Conservation (phyloP, 129 eudicot species). For the Flaveria brownii region DNA sequence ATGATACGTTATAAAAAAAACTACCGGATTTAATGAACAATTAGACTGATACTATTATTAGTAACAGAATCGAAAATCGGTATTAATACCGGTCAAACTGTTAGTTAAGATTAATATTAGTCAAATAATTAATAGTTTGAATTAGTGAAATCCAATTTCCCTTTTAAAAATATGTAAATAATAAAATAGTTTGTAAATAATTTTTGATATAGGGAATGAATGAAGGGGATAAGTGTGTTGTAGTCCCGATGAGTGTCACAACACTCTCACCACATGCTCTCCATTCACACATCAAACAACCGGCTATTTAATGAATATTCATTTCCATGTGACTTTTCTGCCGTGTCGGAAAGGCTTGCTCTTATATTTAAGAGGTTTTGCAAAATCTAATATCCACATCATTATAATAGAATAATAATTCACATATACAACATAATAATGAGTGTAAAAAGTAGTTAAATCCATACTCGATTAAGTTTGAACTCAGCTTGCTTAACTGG, state of each 20-base stretch:
- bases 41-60: too few relatives aligned
- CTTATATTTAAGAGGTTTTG: not conserved
- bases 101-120: too few relatives aligned
- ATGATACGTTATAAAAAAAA: too few relatives aligned
- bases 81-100: too few relatives aligned
- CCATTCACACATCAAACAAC: slow-evolving; percentile 19
- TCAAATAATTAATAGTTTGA: too few relatives aligned
- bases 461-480: not conserved
- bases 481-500: not conserved
- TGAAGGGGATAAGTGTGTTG: slow-evolving; percentile 8
- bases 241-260: slow-evolving; percentile 19
- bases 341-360: slow-evolving; percentile 15
- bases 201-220: not conserved
- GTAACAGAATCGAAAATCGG: too few relatives aligned
- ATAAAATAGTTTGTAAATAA: not conserved
- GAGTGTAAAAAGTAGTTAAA: not conserved
- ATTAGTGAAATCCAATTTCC: too few relatives aligned
- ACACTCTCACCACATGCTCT: slow-evolving; percentile 15
- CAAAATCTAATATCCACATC: not conserved
- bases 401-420: not conserved
- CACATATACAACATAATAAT: too few relatives aligned
- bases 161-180: too few relatives aligned
- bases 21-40: too few relatives aligned
- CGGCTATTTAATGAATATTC: slow-evolving; percentile 28
- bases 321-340: slow-evolving; percentile 31